Conservation (phyloP, 306 rosid genomes). For the Cicer arietinum region DNA sequence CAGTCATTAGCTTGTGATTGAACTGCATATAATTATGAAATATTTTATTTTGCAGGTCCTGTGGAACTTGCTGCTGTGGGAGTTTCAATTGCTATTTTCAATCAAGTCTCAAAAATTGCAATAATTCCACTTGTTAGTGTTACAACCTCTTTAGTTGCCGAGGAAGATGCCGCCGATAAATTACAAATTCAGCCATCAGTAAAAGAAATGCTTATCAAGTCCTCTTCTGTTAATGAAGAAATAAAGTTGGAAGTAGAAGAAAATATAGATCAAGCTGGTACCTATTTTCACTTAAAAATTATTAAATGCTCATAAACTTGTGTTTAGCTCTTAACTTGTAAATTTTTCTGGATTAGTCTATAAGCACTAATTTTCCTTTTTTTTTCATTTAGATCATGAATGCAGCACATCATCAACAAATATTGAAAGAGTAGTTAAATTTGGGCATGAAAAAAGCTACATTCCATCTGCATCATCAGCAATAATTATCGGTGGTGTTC, state of each 20-base stretch:
- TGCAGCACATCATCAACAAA: slow-evolving; percentile 34
- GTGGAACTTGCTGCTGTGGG: slow-evolving; percentile 95
- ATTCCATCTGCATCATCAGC: slow-evolving; percentile 94
- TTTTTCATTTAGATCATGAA: slow-evolving; percentile 35
- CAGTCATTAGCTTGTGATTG: background rate
- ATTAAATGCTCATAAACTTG: background rate
- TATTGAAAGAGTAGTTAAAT: slow-evolving; percentile 36
- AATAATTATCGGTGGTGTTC: slow-evolving; percentile 69
- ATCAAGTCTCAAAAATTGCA: slow-evolving; percentile 83
- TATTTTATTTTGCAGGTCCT: slow-evolving; percentile 55
- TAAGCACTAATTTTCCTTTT: background rate
- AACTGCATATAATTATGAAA: too few relatives aligned
- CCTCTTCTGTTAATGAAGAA: background rate
- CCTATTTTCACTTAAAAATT: background rate
- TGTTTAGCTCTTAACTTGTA: slow-evolving; percentile 5
- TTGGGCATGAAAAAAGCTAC: slow-evolving; percentile 49
- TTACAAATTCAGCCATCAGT: slow-evolving; percentile 30
- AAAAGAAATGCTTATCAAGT: slow-evolving; percentile 36
- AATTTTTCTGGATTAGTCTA: background rate
- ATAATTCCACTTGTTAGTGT: slow-evolving; percentile 85
- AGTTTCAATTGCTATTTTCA: slow-evolving; percentile 85
- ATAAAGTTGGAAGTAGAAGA: slow-evolving; percentile 31
- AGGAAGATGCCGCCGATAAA: slow-evolving; percentile 66
- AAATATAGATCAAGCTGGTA: slow-evolving; percentile 41
- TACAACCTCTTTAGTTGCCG: slow-evolving; percentile 90